phyloP scores from a whole-genome alignment of 495 filamentous ascomycete genomes.

The Amorphotheca resinae region DNA sequence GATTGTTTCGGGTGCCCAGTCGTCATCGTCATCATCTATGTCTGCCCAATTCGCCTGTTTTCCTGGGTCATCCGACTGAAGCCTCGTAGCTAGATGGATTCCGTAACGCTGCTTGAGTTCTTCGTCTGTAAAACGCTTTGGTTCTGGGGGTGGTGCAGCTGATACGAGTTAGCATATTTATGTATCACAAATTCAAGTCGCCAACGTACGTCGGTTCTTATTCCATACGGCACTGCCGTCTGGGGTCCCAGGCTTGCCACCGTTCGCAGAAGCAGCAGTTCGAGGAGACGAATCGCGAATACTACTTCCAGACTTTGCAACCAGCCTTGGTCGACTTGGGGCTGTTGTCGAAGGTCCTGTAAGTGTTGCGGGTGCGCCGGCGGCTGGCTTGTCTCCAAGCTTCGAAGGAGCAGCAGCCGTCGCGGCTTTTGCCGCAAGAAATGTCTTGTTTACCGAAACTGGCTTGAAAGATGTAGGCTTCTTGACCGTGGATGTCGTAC shows the following conservation, averaged over 20 bases:
- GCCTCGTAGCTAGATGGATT: slow-evolving; percentile 87
- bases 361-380: slow-evolving; percentile 17
- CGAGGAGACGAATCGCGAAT: slow-evolving; percentile 33
- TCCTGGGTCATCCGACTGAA: slow-evolving; percentile 69
- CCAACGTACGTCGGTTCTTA: slow-evolving; percentile 78
- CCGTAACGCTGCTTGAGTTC: slow-evolving; percentile 91
- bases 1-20: slow-evolving; percentile 93
- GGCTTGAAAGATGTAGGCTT: slow-evolving; percentile 85
- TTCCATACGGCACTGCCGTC: slow-evolving; percentile 86
- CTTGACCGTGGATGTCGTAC: slow-evolving; percentile 59
- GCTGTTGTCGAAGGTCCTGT: slow-evolving; percentile 25
- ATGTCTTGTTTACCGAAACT: slow-evolving; percentile 86
- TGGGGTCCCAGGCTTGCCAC: slow-evolving; percentile 39
- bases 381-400: slow-evolving; percentile 33
- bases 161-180: slow-evolving; percentile 22
- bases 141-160: slow-evolving; percentile 67
- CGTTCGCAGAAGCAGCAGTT: slow-evolving; percentile 39
- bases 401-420: slow-evolving; percentile 32
- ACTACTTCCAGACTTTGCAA: slow-evolving; percentile 41
- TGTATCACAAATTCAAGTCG: background rate
- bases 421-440: slow-evolving; percentile 47
- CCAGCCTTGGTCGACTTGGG: slow-evolving; percentile 35
- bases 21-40: slow-evolving; percentile 96
- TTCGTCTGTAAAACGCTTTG: slow-evolving; percentile 93
- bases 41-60: slow-evolving; percentile 95